phyloP scores from a whole-genome alignment of 2,329 filamentous ascomycete genomes.

The Pestalotiopsis sp. region DNA sequence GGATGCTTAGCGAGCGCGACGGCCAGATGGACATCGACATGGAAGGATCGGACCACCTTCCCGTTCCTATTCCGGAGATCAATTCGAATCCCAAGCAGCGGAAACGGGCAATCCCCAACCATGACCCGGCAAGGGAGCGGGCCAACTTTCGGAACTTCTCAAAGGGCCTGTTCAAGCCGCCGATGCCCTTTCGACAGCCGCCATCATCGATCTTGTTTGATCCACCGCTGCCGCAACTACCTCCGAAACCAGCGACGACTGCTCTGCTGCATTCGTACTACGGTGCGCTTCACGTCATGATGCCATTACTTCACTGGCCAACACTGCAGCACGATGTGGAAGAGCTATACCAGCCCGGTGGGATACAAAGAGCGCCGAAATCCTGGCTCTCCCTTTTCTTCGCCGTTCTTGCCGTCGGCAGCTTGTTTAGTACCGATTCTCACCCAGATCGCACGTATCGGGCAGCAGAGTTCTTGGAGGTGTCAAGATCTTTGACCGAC shows the following conservation, averaged over 20 bases:
- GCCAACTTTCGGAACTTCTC: constrained; percentile 74
- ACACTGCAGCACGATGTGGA: constrained; percentile 79
- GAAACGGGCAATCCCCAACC: constrained; percentile 61
- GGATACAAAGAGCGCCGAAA: constrained; percentile 61
- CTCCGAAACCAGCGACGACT: constrained; percentile 70
- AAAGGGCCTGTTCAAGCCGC: constrained; percentile 79
- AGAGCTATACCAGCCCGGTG: constrained; percentile 69
- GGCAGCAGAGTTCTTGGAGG: constrained; percentile 70
- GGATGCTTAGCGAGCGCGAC: constrained; percentile 59
- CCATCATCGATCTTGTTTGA: constrained; percentile 49
- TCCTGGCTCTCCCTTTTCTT: constrained; percentile 83
- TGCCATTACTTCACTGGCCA: constrained; percentile 88
- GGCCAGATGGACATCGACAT: constrained; percentile 53
- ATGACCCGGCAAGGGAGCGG: constrained; percentile 73
- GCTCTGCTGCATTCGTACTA: constrained; percentile 77
- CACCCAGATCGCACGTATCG: constrained; percentile 55
- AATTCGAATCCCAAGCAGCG: constrained; percentile 67
- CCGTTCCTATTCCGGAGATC: constrained; percentile 65
- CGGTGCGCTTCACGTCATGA: constrained; percentile 74
- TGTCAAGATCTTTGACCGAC: constrained; percentile 71
- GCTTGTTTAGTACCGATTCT: constrained; percentile 67
- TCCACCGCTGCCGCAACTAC: constrained; percentile 65
- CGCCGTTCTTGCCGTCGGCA: constrained; percentile 80
- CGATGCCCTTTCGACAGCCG: constrained; percentile 66
- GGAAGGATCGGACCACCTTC: constrained; percentile 50